Evolutionary conservation across 116 monocot genomes (phyloP), one percentile per base, ranked within the genome.

Genomic region (Papilionanthe hybrid): DNA sequence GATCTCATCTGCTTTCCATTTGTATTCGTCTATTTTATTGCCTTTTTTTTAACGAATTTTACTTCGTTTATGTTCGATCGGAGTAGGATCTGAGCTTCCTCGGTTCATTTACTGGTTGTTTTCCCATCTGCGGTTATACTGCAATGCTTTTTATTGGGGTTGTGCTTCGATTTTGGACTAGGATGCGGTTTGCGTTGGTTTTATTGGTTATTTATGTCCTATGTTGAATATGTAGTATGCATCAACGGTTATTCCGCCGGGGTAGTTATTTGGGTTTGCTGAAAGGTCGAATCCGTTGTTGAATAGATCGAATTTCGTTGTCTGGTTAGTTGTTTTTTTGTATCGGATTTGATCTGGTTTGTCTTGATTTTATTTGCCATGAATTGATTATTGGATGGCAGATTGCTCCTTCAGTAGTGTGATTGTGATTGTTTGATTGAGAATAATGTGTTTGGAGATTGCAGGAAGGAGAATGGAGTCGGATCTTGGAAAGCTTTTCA

Each of bases 401-500:
- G 44, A 57, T 73, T 30, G 53, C 5, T 9, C n/a, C n/a, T 42
- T 47, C 55, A 10, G 17, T n/a, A 23, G 13, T 25, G 9, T 56
- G 49, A 17, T 72, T 78, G 55, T 1, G 48, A 25, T 58, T 37
- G 4, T 76, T 81, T 45, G 28, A 58, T 49, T 81, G 75, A 55
- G 75, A 75, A 60, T 45, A 73, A 44, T 79, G 47, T 66, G 47
- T 60, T 0, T 81, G 48, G 48, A 50, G 8, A 80, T 78, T 81
- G 79, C 49, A 79, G 84, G 48, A 48, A 25, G 49, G 83, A 74
- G 22, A 23, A 91, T 93, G 93, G 93, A 93, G 81, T 75, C 86
- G 73, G 93, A 93, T 88, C 77, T 81, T n/a, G 93, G 93, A 42
- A 93, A 93, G 83, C 93, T 93, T 32, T 93, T 93, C 58, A 82